phyloP scores from a whole-genome alignment of 306 rosid species.

The Vicia villosa region DNA sequence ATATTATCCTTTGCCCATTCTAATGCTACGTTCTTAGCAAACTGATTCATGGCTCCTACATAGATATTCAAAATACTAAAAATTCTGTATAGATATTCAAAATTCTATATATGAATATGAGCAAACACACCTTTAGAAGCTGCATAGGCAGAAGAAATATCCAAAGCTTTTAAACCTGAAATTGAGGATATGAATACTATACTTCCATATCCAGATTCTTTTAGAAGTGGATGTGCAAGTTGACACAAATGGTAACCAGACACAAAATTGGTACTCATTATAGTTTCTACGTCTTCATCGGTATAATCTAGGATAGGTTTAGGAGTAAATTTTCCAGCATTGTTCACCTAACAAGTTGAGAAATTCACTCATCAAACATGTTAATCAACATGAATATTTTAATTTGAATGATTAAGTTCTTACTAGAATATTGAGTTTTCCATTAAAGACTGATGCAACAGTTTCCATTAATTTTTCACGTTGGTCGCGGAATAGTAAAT shows the following conservation, averaged over 20 bases:
- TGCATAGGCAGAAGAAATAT: slow-evolving; percentile 47
- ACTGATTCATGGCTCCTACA: slow-evolving; percentile 61
- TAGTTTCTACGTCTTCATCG: slow-evolving; percentile 27
- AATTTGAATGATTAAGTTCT: not conserved
- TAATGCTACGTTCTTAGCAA: slow-evolving; percentile 58
- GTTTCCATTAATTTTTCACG: slow-evolving; percentile 35
- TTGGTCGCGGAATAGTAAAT: slow-evolving; percentile 28
- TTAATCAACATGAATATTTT: not conserved
- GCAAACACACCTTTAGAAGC: slow-evolving; percentile 58
- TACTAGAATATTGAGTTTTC: slow-evolving; percentile 52
- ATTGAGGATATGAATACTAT: slow-evolving; percentile 43
- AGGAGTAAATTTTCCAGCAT: slow-evolving; percentile 4
- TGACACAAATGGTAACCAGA: slow-evolving; percentile 36
- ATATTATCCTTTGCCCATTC: slow-evolving; percentile 78
- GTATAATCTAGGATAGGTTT: slow-evolving; percentile 17
- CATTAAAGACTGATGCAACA: slow-evolving; percentile 27
- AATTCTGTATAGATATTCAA: not conserved
- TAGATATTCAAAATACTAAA: not conserved
- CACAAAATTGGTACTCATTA: slow-evolving; percentile 42
- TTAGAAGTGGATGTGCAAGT: slow-evolving; percentile 37
- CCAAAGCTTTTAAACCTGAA: slow-evolving; percentile 36
- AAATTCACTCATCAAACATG: too few species aligned
- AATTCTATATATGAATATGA: not conserved
- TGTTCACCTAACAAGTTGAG: slow-evolving; percentile 51
- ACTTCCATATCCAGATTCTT: slow-evolving; percentile 41